Base-by-base conservation (phyloP, 768 basidiomycete species). In the Phylloporus sp. region DNA sequence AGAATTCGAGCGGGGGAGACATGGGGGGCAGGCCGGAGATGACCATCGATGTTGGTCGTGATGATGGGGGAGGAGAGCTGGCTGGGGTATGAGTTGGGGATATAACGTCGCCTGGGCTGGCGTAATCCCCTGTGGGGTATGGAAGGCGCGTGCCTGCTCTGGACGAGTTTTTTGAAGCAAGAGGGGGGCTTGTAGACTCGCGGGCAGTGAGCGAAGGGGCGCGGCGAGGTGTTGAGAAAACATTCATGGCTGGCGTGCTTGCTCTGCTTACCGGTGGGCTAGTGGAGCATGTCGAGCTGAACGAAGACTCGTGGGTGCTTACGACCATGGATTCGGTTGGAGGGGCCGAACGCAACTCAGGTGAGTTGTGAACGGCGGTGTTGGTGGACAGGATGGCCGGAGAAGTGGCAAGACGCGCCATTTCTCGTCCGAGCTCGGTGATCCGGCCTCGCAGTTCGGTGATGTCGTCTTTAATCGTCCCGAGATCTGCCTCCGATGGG, bases 51-150 rank as follows among this genome's bases (percentile, higher is more conserved):
- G 78, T 55, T 0, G 76, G 70, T 8, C 73, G 73, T 9, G 70
- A 57, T 14, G 46, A 41, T 11, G 47, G 40, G 0, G 79, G 73
- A 4, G 79, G 71, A 8, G 81, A 77, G 37, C 61, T 73, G n/a
- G 81, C 64, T 18, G 64, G 73, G 44, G 62, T 72, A 42, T 58
- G 49, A 56, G 57, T 33, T 49, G 45, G 66, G 5, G 64, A 65
- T 10, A 62, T 58, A 1, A 74, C 62, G 28, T 81, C 77, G 1
- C 80, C 68, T 0, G 84, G 84, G 9, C 81, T 80, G 6, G 86
- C 72, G 49, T 92, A 91, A 55, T 92, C 90, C 4, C 89, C 90
- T 3, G 82, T 82, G 15, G 89, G 89, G 53, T 91, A 90, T 20
- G 89, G 87, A 14, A 90, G 69, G 28, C 86, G 78, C 2, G 71